Conservation (phyloP, 1,284 basidiomycete genomes). For the Fomitopsis schrenkii region DNA sequence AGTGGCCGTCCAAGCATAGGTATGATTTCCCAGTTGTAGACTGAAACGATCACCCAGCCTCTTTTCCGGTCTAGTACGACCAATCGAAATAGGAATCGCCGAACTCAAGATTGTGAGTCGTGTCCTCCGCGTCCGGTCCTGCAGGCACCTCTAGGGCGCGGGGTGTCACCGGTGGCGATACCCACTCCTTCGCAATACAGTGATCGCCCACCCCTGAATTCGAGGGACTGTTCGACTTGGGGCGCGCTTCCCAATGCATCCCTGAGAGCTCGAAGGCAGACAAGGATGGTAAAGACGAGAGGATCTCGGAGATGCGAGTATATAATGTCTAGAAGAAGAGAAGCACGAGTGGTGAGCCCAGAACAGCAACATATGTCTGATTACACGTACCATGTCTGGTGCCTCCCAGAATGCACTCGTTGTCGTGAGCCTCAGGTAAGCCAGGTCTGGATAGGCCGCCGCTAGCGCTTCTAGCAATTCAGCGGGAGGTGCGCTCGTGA, state of each 20-base stretch:
- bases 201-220: slow-evolving; percentile 6
- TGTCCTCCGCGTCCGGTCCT: slow-evolving; percentile 9
- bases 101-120: slow-evolving; percentile 23
- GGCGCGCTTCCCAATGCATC: slow-evolving; percentile 54
- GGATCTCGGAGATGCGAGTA: slow-evolving; percentile 49
- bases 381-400: slow-evolving; percentile 29
- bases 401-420: slow-evolving; percentile 29
- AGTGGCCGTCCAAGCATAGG: background rate
- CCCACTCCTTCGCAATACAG: slow-evolving; percentile 25
- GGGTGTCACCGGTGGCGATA: slow-evolving; percentile 27
- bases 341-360: slow-evolving; percentile 10
- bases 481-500: slow-evolving; percentile 31
- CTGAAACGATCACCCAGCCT: background rate
- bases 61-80: slow-evolving; percentile 20
- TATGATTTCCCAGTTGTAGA: background rate
- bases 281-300: slow-evolving; percentile 53
- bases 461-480: slow-evolving; percentile 31
- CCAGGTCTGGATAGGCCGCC: slow-evolving; percentile 27
- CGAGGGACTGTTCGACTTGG: slow-evolving; percentile 12
- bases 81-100: slow-evolving; percentile 28
- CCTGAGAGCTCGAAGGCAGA: slow-evolving; percentile 67
- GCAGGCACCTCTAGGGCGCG: slow-evolving; percentile 12
- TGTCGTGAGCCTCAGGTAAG: slow-evolving; percentile 31
- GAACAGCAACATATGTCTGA: background rate
- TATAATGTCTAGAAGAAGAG: slow-evolving; percentile 50